A percentile compares a stretch with the other conserved stretches of the same genome.
phyloP scores from a whole-genome alignment of 805 yeast genomes.

The Osmozyma mogii region DNA sequence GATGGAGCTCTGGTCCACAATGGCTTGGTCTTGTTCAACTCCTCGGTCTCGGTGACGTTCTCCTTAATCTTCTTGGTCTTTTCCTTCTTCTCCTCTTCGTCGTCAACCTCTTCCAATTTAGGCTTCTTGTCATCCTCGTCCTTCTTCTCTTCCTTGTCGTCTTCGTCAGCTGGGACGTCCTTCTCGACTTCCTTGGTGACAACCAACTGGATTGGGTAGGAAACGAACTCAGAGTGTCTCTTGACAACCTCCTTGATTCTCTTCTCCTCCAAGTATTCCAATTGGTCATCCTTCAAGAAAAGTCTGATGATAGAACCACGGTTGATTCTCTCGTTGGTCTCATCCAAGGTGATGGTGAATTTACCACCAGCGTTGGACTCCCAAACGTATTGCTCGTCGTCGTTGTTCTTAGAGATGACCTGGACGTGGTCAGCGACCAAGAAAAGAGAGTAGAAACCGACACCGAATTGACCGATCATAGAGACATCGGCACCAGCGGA shows the following conservation, averaged over 20 bases:
- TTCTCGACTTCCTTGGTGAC: slow-evolving; percentile 98
- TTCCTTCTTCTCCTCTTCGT: slow-evolving; percentile 52
- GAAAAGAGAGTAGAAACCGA: slow-evolving; percentile 99
- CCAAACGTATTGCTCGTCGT: slow-evolving; percentile 99
- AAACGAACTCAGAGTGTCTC: slow-evolving; percentile 98
- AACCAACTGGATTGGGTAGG: slow-evolving; percentile 97
- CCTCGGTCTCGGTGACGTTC: slow-evolving; percentile 91
- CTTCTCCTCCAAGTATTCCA: slow-evolving; percentile 98
- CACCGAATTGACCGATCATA: slow-evolving; percentile 99
- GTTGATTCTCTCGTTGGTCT: slow-evolving; percentile 71
- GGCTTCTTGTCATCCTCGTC: slow-evolving; percentile 69
- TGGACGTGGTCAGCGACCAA: slow-evolving; percentile 98
- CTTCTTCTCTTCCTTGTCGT: slow-evolving; percentile 40
- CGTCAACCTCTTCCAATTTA: slow-evolving; percentile 63
- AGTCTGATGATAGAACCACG: slow-evolving; percentile 96
- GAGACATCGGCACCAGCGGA: slow-evolving; percentile 99
- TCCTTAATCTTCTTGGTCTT: slow-evolving; percentile 90
- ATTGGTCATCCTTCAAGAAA: slow-evolving; percentile 97
- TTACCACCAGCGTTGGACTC: slow-evolving; percentile 99
- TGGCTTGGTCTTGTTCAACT: slow-evolving; percentile 97
- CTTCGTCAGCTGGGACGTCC: slow-evolving; percentile 85
- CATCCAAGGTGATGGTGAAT: slow-evolving; percentile 92
- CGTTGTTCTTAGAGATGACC: slow-evolving; percentile 97
- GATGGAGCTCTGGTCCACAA: slow-evolving; percentile 99
- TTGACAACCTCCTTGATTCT: slow-evolving; percentile 98